Conservation (phyloP, 2,329 filamentous ascomycete genomes). For the Emergomyces pasteurianus region DNA sequence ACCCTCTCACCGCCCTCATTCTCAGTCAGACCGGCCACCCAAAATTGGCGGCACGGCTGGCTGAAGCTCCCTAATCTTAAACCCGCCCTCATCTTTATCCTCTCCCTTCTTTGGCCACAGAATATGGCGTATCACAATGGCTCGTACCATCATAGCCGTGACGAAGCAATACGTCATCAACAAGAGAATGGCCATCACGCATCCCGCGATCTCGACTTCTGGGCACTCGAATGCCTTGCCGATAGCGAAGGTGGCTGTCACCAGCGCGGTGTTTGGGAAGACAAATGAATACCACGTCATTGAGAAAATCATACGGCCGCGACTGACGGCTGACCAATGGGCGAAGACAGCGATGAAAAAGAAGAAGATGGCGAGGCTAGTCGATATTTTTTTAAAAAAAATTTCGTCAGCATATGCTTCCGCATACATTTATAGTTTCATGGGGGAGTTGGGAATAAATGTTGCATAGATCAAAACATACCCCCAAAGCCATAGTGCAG, state of each 20-base stretch:
- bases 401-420: background rate
- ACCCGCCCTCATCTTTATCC: slow-evolving; percentile 51
- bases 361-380: slow-evolving; percentile 64
- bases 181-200: slow-evolving; percentile 53
- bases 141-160: slow-evolving; percentile 56
- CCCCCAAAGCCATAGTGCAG: slow-evolving; percentile 70
- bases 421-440: background rate
- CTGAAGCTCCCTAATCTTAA: slow-evolving; percentile 28
- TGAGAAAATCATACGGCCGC: slow-evolving; percentile 56
- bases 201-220: slow-evolving; percentile 55
- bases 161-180: slow-evolving; percentile 58
- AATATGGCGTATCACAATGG: slow-evolving; percentile 55
- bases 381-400: slow-evolving; percentile 1
- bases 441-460: background rate
- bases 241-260: slow-evolving; percentile 61
- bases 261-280: slow-evolving; percentile 66
- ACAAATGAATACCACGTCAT: slow-evolving; percentile 83
- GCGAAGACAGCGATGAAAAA: slow-evolving; percentile 70
- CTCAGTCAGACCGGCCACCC: background rate
- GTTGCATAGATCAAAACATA: slow-evolving; percentile 14
- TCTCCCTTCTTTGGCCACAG: slow-evolving; percentile 65
- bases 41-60: slow-evolving; percentile 5
- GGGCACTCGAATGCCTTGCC: slow-evolving; percentile 48
- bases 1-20: too few species aligned
- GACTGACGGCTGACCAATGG: slow-evolving; percentile 53